Evolutionary conservation across 228 moss, liverwort and hornwort genomes (phyloP).

Genomic region (Sphagnum fallax): DNA sequence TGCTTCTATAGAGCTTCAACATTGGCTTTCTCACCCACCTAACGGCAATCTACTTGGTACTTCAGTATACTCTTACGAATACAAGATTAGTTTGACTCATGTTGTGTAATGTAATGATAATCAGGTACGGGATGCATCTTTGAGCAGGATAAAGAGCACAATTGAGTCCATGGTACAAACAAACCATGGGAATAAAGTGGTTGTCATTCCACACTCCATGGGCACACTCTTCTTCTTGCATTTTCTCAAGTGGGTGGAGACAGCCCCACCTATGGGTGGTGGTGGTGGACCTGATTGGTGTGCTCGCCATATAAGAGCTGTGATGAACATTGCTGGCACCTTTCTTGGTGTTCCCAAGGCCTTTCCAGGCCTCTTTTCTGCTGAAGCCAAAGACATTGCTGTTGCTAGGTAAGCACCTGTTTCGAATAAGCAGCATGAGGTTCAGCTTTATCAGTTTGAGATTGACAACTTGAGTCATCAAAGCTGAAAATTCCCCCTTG

Average conservation of each 20-base stretch:
- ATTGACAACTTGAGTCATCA: no score
- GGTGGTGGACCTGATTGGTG: conserved; percentile 76
- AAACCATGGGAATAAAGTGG: conserved; percentile 57
- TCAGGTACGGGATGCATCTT: conserved; percentile 66
- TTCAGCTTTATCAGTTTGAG: no score
- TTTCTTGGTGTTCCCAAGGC: conserved; percentile 52
- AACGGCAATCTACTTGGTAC: no score
- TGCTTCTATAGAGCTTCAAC: no score
- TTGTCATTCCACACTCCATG: conserved; percentile 94
- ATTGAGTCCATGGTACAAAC: conserved; percentile 83
- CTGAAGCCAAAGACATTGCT: conserved; percentile 66
- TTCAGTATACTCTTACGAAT: no score
- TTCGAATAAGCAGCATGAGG: no score
- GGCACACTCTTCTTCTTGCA: conserved; percentile 86
- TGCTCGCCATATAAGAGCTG: conserved; percentile 42
- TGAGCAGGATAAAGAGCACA: conserved; percentile 64
- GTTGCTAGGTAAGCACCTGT: conserved; percentile 36
- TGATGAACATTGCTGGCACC: conserved; percentile 49
- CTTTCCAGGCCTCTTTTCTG: conserved; percentile 51
- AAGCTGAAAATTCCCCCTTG: no score
- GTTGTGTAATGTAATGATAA: not conserved
- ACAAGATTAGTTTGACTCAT: no score
- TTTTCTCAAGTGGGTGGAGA: conserved; percentile 96
- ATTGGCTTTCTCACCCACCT: no score
- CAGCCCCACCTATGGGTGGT: conserved; percentile 82